Evolutionary conservation across 768 basidiomycete genomes (phyloP).

Genomic region (Naganishia friedmannii): DNA sequence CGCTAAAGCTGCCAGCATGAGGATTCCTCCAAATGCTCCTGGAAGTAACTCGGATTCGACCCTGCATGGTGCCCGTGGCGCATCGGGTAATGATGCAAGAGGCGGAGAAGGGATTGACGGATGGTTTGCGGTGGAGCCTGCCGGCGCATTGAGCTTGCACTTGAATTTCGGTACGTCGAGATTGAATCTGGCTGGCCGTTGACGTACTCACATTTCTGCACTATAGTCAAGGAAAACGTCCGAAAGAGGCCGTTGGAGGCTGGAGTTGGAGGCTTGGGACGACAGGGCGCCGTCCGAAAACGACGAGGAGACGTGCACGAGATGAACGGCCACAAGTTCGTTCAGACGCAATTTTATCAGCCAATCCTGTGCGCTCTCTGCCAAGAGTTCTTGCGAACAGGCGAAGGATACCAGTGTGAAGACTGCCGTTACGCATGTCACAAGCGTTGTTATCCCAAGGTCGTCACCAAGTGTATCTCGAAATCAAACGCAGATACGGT

Average conservation of each 20-base stretch:
- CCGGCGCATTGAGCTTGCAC: conserved; percentile 81
- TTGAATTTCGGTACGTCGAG: conserved; percentile 80
- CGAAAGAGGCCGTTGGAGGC: conserved; percentile 87
- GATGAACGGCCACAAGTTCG: conserved; percentile 99
- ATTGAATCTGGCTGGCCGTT: neutral
- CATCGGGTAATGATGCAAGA: conserved; percentile 32
- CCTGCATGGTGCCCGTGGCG: conserved; percentile 33
- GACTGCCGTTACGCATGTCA: conserved; percentile 99
- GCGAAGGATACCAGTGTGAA: conserved; percentile 97
- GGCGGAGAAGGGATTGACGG: conserved; percentile 71
- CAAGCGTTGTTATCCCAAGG: conserved; percentile 98
- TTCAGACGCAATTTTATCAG: conserved; percentile 96
- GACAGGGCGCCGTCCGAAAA: conserved; percentile 96
- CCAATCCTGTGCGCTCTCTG: conserved; percentile 98
- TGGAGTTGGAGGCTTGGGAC: conserved; percentile 82
- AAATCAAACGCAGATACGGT: conserved; percentile 87
- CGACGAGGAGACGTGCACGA: conserved; percentile 97
- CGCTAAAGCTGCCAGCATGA: conserved; percentile 66
- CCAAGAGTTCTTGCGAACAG: conserved; percentile 94
- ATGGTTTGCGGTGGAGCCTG: conserved; percentile 96
- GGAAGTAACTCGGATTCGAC: conserved; percentile 29
- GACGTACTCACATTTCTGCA: neutral
- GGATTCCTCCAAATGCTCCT: conserved; percentile 54
- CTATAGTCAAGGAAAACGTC: conserved; percentile 83
- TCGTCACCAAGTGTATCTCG: conserved; percentile 98